These are phyloP conservation scores for Andrographis paniculata DNA, from an alignment of 305 asterid species.

Conservation along the genomic window DNA sequence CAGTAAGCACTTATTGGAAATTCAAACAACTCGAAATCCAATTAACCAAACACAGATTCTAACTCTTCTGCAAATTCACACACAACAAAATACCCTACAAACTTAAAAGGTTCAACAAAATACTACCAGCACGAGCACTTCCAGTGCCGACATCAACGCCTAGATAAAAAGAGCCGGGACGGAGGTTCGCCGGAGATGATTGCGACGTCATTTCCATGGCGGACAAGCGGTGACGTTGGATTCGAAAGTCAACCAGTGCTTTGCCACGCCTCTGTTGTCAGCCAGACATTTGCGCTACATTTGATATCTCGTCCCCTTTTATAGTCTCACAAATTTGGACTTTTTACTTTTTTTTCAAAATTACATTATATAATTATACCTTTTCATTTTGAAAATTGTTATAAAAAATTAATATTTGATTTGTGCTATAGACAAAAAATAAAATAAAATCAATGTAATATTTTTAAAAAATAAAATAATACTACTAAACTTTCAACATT, in stretches of 20 bases:
- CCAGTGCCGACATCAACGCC: constrained; percentile 99
- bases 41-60: background rate
- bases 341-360: too few relatives aligned
- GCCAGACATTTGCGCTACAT: constrained; percentile 23
- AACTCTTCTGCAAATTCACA: background rate
- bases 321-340: too few relatives aligned
- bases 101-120: constrained; percentile 6
- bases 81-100: background rate
- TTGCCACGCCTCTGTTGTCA: constrained; percentile 26
- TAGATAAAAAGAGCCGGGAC: constrained; percentile 55
- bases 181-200: constrained; percentile 29
- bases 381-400: too few relatives aligned
- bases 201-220: constrained; percentile 58
- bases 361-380: too few relatives aligned
- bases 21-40: background rate
- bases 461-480: too few relatives aligned
- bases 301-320: too few relatives aligned
- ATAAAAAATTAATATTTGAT: too few relatives aligned
- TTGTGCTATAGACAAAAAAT: too few relatives aligned
- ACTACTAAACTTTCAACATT: too few relatives aligned
- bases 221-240: constrained; percentile 25
- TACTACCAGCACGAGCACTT: constrained; percentile 93
- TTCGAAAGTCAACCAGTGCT: constrained; percentile 16
- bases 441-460: too few relatives aligned
- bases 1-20: constrained; percentile 5